A percentile compares a stretch with the other conserved stretches of the same genome.
Conservation (phyloP, 129 eudicot species). For the Saposhnikovia divaricata region DNA sequence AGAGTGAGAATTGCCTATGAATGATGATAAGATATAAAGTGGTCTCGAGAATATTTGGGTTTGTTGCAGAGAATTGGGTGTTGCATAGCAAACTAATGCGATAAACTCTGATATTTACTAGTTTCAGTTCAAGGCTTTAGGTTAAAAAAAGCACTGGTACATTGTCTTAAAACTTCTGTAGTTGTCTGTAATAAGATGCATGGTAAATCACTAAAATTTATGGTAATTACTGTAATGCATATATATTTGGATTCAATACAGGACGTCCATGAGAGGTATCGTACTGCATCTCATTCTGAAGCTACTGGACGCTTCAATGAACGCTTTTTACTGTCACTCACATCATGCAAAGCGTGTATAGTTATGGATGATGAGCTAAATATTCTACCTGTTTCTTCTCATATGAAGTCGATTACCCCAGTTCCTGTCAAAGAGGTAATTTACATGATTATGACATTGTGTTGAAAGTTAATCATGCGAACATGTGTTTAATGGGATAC, state of each 20-base stretch:
- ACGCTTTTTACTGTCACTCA: slow-evolving; percentile 79
- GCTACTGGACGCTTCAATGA: slow-evolving; percentile 91
- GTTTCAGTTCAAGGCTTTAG: neutral
- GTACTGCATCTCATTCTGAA: slow-evolving; percentile 80
- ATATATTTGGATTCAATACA: slow-evolving; percentile 16
- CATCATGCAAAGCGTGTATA: slow-evolving; percentile 78
- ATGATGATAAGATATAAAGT: neutral
- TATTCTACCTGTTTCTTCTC: slow-evolving; percentile 87
- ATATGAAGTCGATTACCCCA: slow-evolving; percentile 68
- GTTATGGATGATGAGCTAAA: slow-evolving; percentile 95
- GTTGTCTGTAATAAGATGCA: slow-evolving; percentile 9
- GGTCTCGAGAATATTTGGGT: neutral
- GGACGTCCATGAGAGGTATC: slow-evolving; percentile 95
- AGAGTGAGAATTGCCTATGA: neutral
- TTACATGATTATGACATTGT: slow-evolving; percentile 3
- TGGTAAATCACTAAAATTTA: slow-evolving; percentile 1
- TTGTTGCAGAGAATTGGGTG: neutral
- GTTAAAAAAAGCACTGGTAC: neutral
- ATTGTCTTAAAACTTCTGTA: neutral
- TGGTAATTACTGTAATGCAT: neutral
- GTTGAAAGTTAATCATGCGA: neutral
- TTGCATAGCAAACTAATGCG: neutral
- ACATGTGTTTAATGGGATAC: neutral
- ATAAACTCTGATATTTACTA: neutral
- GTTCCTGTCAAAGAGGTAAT: slow-evolving; percentile 64